Conservation (phyloP, 164 flowering plant species). For the Tetrastigma voinierianum region DNA sequence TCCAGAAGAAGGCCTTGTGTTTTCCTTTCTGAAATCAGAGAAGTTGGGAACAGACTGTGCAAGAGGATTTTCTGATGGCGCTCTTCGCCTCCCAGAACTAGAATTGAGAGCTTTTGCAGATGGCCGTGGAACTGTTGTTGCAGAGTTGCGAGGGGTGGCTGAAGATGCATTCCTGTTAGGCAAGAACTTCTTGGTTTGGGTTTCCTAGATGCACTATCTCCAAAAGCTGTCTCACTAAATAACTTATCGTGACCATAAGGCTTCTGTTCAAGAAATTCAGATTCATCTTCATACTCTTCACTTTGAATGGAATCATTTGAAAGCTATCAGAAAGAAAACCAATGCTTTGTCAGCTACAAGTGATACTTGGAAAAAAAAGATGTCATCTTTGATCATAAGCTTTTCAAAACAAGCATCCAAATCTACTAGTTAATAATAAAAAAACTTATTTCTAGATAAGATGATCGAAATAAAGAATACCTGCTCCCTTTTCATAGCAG, state of each 20-base stretch:
- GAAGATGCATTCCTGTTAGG: slow-evolving; percentile 54
- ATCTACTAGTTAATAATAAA: not conserved
- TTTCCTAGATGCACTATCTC: slow-evolving; percentile 47
- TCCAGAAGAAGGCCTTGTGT: slow-evolving; percentile 71
- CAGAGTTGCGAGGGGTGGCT: slow-evolving; percentile 58
- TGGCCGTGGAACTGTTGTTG: slow-evolving; percentile 48
- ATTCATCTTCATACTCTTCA: slow-evolving; percentile 64
- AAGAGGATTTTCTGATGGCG: slow-evolving; percentile 69
- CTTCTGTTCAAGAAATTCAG: slow-evolving; percentile 43
- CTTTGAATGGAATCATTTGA: slow-evolving; percentile 45
- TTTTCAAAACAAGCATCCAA: not conserved
- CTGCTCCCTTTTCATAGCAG: slow-evolving; percentile 60
- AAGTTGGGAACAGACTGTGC: slow-evolving; percentile 94
- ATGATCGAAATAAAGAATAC: slow-evolving; percentile 32
- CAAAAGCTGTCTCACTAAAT: slow-evolving; percentile 33
- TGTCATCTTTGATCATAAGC: not conserved
- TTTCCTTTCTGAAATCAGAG: slow-evolving; percentile 86
- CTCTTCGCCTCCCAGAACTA: slow-evolving; percentile 55
- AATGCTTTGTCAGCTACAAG: slow-evolving; percentile 5
- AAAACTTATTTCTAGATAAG: not conserved
- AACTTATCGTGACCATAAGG: slow-evolving; percentile 36
- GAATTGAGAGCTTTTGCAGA: slow-evolving; percentile 51
- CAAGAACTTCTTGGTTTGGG: slow-evolving; percentile 52
- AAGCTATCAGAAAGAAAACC: slow-evolving; percentile 40
- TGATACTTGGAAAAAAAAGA: slow-evolving; percentile 4